phyloP scores from a whole-genome alignment of 768 basidiomycete genomes.

The Cyathus striatus region DNA sequence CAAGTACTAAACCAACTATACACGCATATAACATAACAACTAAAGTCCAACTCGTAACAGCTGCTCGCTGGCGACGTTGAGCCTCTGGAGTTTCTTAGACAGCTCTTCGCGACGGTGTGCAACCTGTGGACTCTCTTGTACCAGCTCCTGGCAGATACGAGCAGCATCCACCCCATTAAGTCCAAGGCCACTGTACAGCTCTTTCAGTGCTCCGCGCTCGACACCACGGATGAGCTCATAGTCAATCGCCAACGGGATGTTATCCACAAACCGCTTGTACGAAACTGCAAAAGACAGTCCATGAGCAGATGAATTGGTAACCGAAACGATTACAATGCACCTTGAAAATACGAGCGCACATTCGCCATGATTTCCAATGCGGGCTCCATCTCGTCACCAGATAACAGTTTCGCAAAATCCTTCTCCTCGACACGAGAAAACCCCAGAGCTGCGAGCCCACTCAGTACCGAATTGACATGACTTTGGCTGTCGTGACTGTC shows the following conservation, averaged over 20 bases:
- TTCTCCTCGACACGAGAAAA: constrained; percentile 28
- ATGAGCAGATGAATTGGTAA: constrained; percentile 25
- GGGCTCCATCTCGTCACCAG: constrained; percentile 45
- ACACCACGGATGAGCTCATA: constrained; percentile 50
- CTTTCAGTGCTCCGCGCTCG: constrained; percentile 37
- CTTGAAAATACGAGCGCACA: constrained; percentile 73
- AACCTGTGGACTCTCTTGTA: constrained; percentile 44
- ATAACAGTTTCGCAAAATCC: constrained; percentile 46
- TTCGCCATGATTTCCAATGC: constrained; percentile 66
- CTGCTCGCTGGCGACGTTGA: constrained; percentile 41
- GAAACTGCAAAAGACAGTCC: constrained; percentile 33
- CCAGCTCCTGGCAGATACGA: constrained; percentile 41
- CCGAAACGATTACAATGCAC: constrained; percentile 23
- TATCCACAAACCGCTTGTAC: constrained; percentile 56
- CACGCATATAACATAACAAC: no score
- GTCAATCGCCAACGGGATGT: constrained; percentile 53
- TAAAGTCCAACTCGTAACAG: constrained; percentile 13
- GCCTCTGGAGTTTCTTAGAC: constrained; percentile 43
- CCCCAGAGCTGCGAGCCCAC: constrained; percentile 31
- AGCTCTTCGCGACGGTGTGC: constrained; percentile 42
- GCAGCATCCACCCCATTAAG: constrained; percentile 43
- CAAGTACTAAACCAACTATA: no score
- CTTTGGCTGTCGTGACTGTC: constrained; percentile 6
- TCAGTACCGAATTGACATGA: constrained; percentile 27
- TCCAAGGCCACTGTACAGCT: constrained; percentile 42